Base-by-base conservation (phyloP, 306 rosid species). In the Malus orientalis region DNA sequence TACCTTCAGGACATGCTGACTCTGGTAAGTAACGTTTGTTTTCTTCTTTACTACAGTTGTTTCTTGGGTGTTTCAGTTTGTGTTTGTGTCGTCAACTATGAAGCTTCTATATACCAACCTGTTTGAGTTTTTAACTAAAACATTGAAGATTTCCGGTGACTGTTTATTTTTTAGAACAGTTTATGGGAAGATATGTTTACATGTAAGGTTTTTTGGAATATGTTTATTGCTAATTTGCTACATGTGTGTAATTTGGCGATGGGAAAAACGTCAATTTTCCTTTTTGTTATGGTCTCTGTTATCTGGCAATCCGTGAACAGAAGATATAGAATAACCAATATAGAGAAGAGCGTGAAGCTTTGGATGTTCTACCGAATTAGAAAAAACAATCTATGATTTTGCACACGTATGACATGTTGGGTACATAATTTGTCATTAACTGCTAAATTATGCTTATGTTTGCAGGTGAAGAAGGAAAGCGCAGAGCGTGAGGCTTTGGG, bases 401-500 rank as follows among this genome's bases (percentile, higher is more conserved):
- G 38, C 6, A 22, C 18, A 22, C 38, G 22, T 51, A 20, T 4
- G 45, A 25, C 58, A 36, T 74, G 49, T 59, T 40, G 3, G 18
- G 23, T 5, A 20, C 47, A 6, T 20, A 0, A 49, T 64, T 53
- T 65, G 38, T 67, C 29, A 13, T 66, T 8, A 58, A 14, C 29
- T 73, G 64, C n/a, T 47, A 4, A 2, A 12, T 12, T 47, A 54
- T 20, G 22, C 76, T 51, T 32, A 38, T 11, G 67, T 81, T 82
- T 82, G 74, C 90, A 95, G 99, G 97, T 95, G 81, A 95, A 95
- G 90, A 87, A 47, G 81, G 99, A 95, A 84, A 91, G 74, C 60
- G 88, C 87, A 66, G 99, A 95, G 84, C 97, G 97, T 11, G 97
- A 89, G 76, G 87, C 92, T 67, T 89, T 95, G 90, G 97, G 99